Conservation (phyloP, 164 flowering plant species). For the Magnolia kwangsiensis region DNA sequence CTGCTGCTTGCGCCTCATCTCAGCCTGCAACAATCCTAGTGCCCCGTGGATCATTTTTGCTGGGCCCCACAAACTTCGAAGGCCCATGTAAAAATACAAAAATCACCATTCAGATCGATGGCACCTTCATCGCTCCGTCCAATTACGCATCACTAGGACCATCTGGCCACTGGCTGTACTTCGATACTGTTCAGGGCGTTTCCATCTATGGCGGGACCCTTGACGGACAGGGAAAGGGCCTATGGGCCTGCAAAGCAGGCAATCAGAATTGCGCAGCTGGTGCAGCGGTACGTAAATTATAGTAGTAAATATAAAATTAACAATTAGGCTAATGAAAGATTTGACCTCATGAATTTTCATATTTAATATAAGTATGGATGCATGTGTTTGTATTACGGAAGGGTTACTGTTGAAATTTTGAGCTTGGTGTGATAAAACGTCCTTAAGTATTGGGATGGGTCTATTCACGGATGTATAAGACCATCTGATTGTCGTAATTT, state of each 20-base stretch:
- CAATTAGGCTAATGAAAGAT: no score
- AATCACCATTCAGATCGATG: slow-evolving; percentile 17
- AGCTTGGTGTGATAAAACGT: no score
- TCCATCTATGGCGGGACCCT: slow-evolving; percentile 20
- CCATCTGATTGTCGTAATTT: no score
- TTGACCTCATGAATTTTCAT: no score
- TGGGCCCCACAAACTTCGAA: slow-evolving; percentile 14
- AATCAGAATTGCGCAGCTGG: slow-evolving; percentile 18
- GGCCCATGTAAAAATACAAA: slow-evolving; percentile 24
- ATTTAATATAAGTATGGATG: no score
- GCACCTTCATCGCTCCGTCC: slow-evolving; percentile 23
- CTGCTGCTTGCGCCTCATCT: slow-evolving; percentile 21
- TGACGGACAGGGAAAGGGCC: slow-evolving; percentile 17
- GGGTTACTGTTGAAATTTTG: no score
- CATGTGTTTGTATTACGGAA: no score
- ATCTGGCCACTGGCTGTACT: slow-evolving; percentile 18
- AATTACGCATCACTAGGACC: slow-evolving; percentile 10
- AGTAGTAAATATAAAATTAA: neutral
- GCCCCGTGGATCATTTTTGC: slow-evolving; percentile 23
- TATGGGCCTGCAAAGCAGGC: slow-evolving; percentile 26
- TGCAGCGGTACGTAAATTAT: slow-evolving; percentile 17
- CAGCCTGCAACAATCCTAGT: slow-evolving; percentile 18
- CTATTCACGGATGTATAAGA: no score
- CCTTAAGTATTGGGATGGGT: no score
- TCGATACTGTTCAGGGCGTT: slow-evolving; percentile 18